Percentiles rank a stretch among this genome's conserved stretches.
phyloP scores from a whole-genome alignment of 768 basidiomycete species.

The Lactarius indigo region DNA sequence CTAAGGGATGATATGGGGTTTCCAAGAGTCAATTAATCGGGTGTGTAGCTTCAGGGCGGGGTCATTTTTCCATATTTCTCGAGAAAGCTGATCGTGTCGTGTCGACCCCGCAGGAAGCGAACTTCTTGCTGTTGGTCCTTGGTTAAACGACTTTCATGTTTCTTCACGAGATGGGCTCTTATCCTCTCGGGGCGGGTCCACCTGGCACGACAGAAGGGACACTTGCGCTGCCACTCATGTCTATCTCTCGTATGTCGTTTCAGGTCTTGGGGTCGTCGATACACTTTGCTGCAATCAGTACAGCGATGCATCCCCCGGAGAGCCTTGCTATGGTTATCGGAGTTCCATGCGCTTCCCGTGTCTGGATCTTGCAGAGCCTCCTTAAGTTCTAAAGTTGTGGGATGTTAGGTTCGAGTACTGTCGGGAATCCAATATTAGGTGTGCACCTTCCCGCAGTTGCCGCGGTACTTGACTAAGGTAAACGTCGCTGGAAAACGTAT shows the following conservation, averaged over 20 bases:
- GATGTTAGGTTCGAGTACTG: not conserved
- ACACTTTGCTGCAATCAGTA: not conserved
- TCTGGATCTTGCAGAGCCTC: not conserved
- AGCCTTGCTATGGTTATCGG: not conserved
- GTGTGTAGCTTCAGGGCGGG: not conserved
- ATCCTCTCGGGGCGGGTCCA: slow-evolving; percentile 12
- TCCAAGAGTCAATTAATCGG: not conserved
- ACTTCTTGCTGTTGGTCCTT: not conserved
- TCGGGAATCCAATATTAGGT: not conserved
- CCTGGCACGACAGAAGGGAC: not conserved
- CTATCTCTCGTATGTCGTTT: not conserved
- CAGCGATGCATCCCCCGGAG: not conserved
- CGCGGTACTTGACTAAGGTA: not conserved
- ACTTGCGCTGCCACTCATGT: not conserved
- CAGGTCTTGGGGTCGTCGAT: not conserved
- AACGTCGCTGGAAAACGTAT: not conserved
- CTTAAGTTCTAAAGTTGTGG: not conserved
- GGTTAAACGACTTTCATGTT: not conserved
- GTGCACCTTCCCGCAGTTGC: not conserved
- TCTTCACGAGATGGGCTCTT: not conserved
- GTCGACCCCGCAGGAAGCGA: not conserved
- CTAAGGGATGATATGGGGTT: not conserved
- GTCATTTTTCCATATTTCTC: not conserved
- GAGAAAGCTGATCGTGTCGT: not conserved
- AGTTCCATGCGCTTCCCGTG: not conserved